phyloP scores from a whole-genome alignment of 2,329 filamentous ascomycete species.

The Fusarium luffae region DNA sequence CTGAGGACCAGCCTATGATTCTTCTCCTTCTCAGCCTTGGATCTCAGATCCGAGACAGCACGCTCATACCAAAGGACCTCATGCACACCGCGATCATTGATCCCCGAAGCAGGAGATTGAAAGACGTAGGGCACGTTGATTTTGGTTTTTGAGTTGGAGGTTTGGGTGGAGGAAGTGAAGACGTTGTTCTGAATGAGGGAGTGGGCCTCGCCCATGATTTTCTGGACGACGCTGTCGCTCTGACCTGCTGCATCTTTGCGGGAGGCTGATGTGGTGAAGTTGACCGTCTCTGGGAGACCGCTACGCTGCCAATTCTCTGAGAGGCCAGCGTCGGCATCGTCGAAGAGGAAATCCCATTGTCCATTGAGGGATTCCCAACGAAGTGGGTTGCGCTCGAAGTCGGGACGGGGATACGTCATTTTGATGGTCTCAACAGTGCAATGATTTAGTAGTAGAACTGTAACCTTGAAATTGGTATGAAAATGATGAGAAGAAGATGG shows the following conservation, averaged over 20 bases:
- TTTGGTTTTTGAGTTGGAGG: constrained; percentile 57
- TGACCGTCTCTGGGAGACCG: constrained; percentile 59
- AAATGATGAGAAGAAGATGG: not conserved
- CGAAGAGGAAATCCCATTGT: constrained; percentile 72
- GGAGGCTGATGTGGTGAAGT: constrained; percentile 40
- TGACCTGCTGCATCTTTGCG: constrained; percentile 48
- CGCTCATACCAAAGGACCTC: constrained; percentile 76
- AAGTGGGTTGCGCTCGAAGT: constrained; percentile 67
- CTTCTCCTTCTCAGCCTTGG: constrained; percentile 52
- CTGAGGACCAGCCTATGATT: constrained; percentile 61
- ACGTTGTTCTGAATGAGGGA: constrained; percentile 61
- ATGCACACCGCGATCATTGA: constrained; percentile 70
- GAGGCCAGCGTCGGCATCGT: constrained; percentile 70
- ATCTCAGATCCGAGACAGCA: constrained; percentile 61
- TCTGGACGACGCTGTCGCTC: constrained; percentile 52
- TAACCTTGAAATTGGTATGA: not conserved
- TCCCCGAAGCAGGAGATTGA: constrained; percentile 71
- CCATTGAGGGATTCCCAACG: constrained; percentile 72
- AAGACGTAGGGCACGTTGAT: constrained; percentile 75
- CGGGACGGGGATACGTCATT: constrained; percentile 70
- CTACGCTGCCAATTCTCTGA: constrained; percentile 62
- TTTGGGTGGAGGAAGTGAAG: constrained; percentile 45
- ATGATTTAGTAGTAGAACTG: not conserved
- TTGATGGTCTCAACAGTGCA: not conserved
- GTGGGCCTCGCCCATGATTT: constrained; percentile 60